Evolutionary conservation across 108 stramenopile species (phyloP), one percentile per base, ranked within the genome.

Genomic region (Skeletonema potamos): DNA sequence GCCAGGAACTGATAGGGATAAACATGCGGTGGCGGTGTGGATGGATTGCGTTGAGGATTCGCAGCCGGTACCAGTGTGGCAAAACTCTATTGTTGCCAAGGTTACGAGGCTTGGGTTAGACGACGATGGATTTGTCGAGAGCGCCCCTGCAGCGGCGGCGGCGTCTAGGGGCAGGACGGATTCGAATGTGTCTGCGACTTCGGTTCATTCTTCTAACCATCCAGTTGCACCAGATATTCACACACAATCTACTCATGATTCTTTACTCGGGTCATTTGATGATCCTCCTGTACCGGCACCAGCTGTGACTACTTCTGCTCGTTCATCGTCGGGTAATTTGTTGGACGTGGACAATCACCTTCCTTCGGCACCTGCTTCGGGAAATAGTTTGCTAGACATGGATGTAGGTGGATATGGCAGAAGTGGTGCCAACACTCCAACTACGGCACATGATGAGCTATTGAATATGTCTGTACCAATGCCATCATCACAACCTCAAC

Each of bases 21-120:
- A 95, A 85, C 68, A 74, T 51, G 86, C 82, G 34, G 79, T 95
- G 62, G 78, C 91, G 2, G 94, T 95, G 0, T 95, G 94, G 94
- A 92, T 95, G 94, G 94, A 95, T 71, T 86, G 88, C 29, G 81
- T 87, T 34, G 81, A 92, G 24, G 94, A 92, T 74, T 69, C 65
- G 18, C 75, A 87, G 58, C 84, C 85, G 22, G 88, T 95, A 55
- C 88, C 89, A 0, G 76, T 82, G 27, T 95, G 94, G 94, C 77
- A 82, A 74, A 72, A 77, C 56, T 70, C 75, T 12, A 84, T 95
- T 37, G 68, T 95, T 32, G 91, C 90, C 28, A 95, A 92, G 75
- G 90, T 92, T 12, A 88, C 91, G 10, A 82, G 94, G 32, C 66
- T 89, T 62, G 75, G 78, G 18, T 67, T 88, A 36, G 87, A 85